Base-by-base conservation (phyloP, 148 eudicot species). In the Vaccinium myrtillus region DNA sequence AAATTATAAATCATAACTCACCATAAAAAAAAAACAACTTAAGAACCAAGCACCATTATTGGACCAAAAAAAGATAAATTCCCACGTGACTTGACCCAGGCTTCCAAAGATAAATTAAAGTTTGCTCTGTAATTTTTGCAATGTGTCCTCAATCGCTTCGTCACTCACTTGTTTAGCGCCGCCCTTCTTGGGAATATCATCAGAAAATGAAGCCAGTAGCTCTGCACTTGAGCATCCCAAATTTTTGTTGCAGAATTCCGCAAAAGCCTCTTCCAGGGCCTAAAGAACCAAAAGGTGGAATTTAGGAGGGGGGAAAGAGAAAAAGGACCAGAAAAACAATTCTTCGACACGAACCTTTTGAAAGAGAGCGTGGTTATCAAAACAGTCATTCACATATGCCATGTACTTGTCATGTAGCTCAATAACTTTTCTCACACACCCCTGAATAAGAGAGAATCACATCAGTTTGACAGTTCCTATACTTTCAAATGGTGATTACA, bases 341-440 rank as follows among this genome's bases (percentile, higher is more conserved):
- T 59, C 18, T 67, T n/a, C 30, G 75, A 77, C 0, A 4, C 16
- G 21, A 18, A 90, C 91, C 90, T 90, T 90, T 82, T 86, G 87
- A 85, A 90, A 90, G 27, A 90, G 87, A 8, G 87, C 3, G 82
- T 90, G 82, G 75, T 81, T 85, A 2, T n/a, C 18, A 48, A 90
- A 90, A 82, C 90, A 88, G 13, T 81, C 71, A 23, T n/a, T 85
- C 39, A 88, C 89, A 56, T 88, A 88, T 21, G 87, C 65, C 83
- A 81, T 71, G 58, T 61, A 88, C 89, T 90, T 90, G 83, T 88
- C 85, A 30, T 85, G 90, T 53, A 90, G 86, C 73, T 90, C 90
- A 9, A 88, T 88, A 51, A 88, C 81, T 85, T 87, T 88, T 21
- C 81, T 85, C 59, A 90, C 87, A 70, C 87, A 88, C 19, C 39